Conservation (phyloP, 306 rosid species). For the Acacia melanoxylon region DNA sequence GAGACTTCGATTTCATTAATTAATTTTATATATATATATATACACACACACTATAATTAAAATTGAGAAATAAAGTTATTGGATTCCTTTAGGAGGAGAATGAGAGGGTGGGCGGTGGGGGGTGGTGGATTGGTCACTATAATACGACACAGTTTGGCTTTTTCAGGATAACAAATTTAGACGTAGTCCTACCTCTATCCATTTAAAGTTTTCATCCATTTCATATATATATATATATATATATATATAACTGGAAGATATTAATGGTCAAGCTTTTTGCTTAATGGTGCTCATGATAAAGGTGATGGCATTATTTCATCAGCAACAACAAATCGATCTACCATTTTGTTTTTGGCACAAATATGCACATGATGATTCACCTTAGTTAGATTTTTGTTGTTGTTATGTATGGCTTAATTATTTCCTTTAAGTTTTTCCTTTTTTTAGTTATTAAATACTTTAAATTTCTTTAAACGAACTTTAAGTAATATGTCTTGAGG, state of each 20-base stretch:
- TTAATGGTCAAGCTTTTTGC: not conserved
- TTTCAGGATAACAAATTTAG: constrained; percentile 41
- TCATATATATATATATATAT: not conserved
- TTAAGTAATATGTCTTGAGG: too few relatives aligned
- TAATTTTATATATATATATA: too few relatives aligned
- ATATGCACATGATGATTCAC: not conserved
- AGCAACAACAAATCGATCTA: not conserved
- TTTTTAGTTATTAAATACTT: too few relatives aligned
- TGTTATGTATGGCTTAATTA: not conserved
- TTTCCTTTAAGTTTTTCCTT: not conserved
- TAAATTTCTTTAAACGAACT: too few relatives aligned
- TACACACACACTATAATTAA: too few relatives aligned
- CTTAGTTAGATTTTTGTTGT: not conserved
- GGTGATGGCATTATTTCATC: constrained; percentile 12
- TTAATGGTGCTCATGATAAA: not conserved
- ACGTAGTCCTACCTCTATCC: not conserved
- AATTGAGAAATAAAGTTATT: not conserved
- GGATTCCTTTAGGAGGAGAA: constrained; percentile 29
- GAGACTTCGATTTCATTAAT: not conserved
- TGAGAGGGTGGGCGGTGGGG: constrained; percentile 22
- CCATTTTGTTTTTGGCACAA: constrained; percentile 9
- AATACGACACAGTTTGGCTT: constrained; percentile 68
- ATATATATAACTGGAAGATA: too few relatives aligned
- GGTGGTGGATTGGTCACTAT: constrained; percentile 37
- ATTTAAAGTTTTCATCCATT: not conserved